Conservation (phyloP, 1,284 basidiomycete species). For the Naganishia cerealis region DNA sequence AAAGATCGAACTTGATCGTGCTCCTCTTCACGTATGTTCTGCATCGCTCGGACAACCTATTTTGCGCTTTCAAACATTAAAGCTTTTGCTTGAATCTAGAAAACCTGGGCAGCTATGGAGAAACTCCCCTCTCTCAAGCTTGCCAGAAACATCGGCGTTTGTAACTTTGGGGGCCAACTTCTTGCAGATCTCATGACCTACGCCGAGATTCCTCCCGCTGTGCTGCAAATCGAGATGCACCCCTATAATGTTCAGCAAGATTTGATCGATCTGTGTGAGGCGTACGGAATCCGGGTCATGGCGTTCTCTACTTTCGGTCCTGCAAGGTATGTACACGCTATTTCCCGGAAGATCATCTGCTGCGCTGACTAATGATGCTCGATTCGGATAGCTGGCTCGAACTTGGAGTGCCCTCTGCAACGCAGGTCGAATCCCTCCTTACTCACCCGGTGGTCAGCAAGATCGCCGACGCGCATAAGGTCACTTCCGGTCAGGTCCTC, state of each 20-base stretch:
- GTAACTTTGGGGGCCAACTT: slow-evolving; percentile 42
- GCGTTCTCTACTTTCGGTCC: slow-evolving; percentile 77
- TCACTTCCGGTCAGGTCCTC: slow-evolving; percentile 65
- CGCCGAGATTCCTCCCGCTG: slow-evolving; percentile 68
- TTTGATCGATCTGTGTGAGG: slow-evolving; percentile 63
- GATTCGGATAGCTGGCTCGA: slow-evolving; percentile 60
- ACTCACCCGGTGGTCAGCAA: slow-evolving; percentile 57
- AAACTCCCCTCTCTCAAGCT: slow-evolving; percentile 68
- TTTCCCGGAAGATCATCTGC: background rate
- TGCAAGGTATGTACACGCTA: slow-evolving; percentile 46
- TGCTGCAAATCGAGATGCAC: slow-evolving; percentile 74
- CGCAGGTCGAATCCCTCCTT: slow-evolving; percentile 55
- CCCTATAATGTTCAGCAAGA: slow-evolving; percentile 69
- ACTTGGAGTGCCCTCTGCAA: slow-evolving; percentile 48
- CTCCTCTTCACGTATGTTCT: slow-evolving; percentile 27
- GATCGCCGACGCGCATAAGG: slow-evolving; percentile 61
- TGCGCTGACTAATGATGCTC: slow-evolving; percentile 38
- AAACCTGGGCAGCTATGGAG: slow-evolving; percentile 77
- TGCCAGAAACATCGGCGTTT: slow-evolving; percentile 71
- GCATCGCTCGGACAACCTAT: background rate
- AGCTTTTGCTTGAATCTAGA: slow-evolving; percentile 57
- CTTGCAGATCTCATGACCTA: slow-evolving; percentile 60
- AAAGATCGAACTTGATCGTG: slow-evolving; percentile 58
- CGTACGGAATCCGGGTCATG: slow-evolving; percentile 66
- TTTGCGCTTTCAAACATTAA: background rate